Percentiles rank a stretch among this genome's conserved stretches.
These are phyloP conservation scores for Canna indica DNA, from an alignment of 176 grass and related monocot genomes.

Conservation along the genomic window DNA sequence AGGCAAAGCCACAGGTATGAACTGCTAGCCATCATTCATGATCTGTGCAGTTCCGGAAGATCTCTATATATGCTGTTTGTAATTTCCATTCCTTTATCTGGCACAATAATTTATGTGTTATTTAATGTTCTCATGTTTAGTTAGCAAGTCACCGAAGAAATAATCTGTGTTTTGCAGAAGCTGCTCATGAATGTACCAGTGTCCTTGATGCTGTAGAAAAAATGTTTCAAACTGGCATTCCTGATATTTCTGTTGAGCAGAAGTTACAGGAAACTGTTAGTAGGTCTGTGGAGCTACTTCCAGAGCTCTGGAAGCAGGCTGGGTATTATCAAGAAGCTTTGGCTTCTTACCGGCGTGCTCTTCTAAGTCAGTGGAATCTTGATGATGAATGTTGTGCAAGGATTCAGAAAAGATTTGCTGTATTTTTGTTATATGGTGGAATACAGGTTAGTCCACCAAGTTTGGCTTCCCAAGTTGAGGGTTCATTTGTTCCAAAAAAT, in stretches of 20 bases:
- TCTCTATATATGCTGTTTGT: neutral
- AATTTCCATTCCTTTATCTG: neutral
- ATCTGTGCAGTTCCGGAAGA: neutral
- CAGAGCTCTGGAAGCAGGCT: slow-evolving; percentile 94
- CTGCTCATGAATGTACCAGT: slow-evolving; percentile 73
- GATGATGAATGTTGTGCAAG: slow-evolving; percentile 67
- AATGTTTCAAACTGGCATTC: slow-evolving; percentile 84
- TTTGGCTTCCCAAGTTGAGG: slow-evolving; percentile 78
- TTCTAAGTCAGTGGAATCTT: slow-evolving; percentile 96
- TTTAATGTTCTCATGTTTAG: neutral
- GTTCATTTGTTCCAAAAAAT: slow-evolving; percentile 83
- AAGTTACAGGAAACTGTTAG: slow-evolving; percentile 91
- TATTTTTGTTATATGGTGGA: slow-evolving; percentile 74
- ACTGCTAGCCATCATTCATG: slow-evolving; percentile 13
- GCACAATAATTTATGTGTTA: neutral
- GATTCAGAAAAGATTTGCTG: slow-evolving; percentile 92
- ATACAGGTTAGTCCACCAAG: slow-evolving; percentile 66
- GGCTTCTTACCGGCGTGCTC: slow-evolving; percentile 65
- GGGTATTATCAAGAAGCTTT: slow-evolving; percentile 63
- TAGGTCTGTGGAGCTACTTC: slow-evolving; percentile 84
- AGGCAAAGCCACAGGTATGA: slow-evolving; percentile 62
- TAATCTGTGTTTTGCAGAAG: slow-evolving; percentile 49
- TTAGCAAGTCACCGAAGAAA: neutral
- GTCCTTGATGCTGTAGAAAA: slow-evolving; percentile 87
- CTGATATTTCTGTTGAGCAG: slow-evolving; percentile 74